A percentile compares a stretch with the other conserved stretches of the same genome.
phyloP scores from a whole-genome alignment of 768 basidiomycete species.

The Clathrus columnatus region DNA sequence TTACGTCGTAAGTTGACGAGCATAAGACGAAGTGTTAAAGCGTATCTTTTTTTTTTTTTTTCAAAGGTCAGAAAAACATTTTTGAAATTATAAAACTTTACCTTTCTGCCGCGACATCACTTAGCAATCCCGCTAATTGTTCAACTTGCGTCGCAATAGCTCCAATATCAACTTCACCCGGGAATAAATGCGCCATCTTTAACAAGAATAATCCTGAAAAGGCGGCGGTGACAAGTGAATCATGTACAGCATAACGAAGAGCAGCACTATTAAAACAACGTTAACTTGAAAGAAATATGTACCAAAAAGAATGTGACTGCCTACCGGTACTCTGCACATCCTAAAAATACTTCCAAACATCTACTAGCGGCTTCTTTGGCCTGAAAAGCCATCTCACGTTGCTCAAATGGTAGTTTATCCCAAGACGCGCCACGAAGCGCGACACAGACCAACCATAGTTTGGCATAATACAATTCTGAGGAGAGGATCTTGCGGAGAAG shows the following conservation, averaged over 20 bases:
- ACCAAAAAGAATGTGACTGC: slow-evolving; percentile 14
- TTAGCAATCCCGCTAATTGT: slow-evolving; percentile 81
- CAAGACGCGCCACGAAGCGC: slow-evolving; percentile 86
- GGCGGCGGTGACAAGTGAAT: slow-evolving; percentile 83
- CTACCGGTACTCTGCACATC: slow-evolving; percentile 71
- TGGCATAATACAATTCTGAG: slow-evolving; percentile 86
- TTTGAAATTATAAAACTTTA: too few species aligned
- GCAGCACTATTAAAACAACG: slow-evolving; percentile 51
- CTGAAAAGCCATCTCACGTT: slow-evolving; percentile 89
- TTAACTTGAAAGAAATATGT: background rate
- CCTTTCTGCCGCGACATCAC: slow-evolving; percentile 92
- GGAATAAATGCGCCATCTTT: slow-evolving; percentile 93
- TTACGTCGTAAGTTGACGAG: slow-evolving; percentile 86
- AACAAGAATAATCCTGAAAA: slow-evolving; percentile 88
- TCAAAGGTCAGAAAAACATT: background rate
- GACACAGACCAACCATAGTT: slow-evolving; percentile 91
- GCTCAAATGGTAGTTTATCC: slow-evolving; percentile 96
- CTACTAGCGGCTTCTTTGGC: slow-evolving; percentile 88
- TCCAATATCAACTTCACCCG: slow-evolving; percentile 68
- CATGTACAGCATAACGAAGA: slow-evolving; percentile 88
- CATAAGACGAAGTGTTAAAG: slow-evolving; percentile 87
- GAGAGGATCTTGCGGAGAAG: slow-evolving; percentile 81
- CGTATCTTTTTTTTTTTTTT: slow-evolving; percentile 47
- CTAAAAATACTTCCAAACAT: slow-evolving; percentile 77
- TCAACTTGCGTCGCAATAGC: slow-evolving; percentile 79